These are phyloP conservation scores for Naganishia antarctica DNA, from an alignment of 768 basidiomycete genomes.

Conservation along the genomic window DNA sequence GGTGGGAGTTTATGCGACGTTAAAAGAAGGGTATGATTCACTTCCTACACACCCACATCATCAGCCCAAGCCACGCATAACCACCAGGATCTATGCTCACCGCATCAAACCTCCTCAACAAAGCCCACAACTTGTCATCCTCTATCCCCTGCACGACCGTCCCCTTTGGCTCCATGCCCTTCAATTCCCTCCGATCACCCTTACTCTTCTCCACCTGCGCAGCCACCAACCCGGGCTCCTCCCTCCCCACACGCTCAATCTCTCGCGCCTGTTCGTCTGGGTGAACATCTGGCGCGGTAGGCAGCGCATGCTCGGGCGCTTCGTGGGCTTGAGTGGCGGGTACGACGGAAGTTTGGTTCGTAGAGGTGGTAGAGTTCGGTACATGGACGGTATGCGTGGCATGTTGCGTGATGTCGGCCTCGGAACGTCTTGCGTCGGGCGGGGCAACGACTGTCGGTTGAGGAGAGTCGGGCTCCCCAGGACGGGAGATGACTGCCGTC, in stretches of 20 bases:
- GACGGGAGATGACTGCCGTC: slow-evolving; percentile 10
- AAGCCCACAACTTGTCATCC: slow-evolving; percentile 50
- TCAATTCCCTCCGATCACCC: slow-evolving; percentile 46
- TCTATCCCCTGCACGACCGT: slow-evolving; percentile 49
- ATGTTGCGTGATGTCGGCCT: no score
- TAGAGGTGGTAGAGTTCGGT: background rate
- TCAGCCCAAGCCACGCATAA: no score
- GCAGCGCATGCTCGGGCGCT: slow-evolving; percentile 37
- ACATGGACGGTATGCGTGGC: slow-evolving; percentile 12
- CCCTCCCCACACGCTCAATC: slow-evolving; percentile 31
- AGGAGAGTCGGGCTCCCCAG: slow-evolving; percentile 5
- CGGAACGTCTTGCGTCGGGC: no score
- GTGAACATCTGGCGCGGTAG: slow-evolving; percentile 43
- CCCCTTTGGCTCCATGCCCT: slow-evolving; percentile 42
- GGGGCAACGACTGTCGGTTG: no score
- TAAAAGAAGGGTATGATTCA: slow-evolving; percentile 47
- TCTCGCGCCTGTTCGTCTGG: slow-evolving; percentile 46
- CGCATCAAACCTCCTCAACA: slow-evolving; percentile 46
- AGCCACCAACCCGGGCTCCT: slow-evolving; percentile 42
- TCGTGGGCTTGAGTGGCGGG: background rate
- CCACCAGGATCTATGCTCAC: background rate
- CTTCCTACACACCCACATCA: no score
- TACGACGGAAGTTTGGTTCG: slow-evolving; percentile 13
- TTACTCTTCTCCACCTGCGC: slow-evolving; percentile 50
- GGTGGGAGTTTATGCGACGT: slow-evolving; percentile 45